Conservation (phyloP, 176 grass and related monocot genomes). For the Oryza brachyantha region DNA sequence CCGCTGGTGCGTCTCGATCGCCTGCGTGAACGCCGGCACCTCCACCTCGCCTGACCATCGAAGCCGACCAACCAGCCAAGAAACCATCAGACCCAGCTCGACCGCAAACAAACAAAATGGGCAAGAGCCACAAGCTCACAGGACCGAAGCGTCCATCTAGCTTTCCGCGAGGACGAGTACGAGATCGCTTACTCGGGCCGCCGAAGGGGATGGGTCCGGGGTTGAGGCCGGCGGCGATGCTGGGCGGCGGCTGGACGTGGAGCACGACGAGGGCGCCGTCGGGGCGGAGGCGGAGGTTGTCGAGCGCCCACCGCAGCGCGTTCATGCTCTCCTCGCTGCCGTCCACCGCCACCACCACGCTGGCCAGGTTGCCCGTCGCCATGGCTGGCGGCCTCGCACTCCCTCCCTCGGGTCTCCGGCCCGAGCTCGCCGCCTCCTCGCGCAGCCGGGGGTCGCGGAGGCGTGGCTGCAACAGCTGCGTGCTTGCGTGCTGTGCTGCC, state of each 20-base stretch:
- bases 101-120: background rate
- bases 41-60: conserved; percentile 54
- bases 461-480: background rate
- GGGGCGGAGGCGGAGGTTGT: conserved; percentile 73
- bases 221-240: conserved; percentile 73
- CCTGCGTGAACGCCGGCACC: conserved; percentile 90
- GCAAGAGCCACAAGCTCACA: background rate
- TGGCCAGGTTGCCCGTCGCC: conserved; percentile 73
- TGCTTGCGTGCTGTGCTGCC: too few species aligned
- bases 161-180: background rate
- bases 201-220: conserved; percentile 88
- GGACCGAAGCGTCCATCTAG: background rate
- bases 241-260: conserved; percentile 70
- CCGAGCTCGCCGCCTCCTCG: background rate
- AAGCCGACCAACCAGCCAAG: background rate
- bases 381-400: conserved; percentile 20
- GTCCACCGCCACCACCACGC: conserved; percentile 87
- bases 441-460: background rate
- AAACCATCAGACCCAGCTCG: conserved; percentile 19
- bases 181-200: conserved; percentile 65
- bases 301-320: conserved; percentile 79
- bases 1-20: conserved; percentile 85
- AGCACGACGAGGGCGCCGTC: conserved; percentile 71
- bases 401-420: background rate
- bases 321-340: conserved; percentile 99